phyloP scores from a whole-genome alignment of 768 basidiomycete genomes.

The Termitomyces sp. region DNA sequence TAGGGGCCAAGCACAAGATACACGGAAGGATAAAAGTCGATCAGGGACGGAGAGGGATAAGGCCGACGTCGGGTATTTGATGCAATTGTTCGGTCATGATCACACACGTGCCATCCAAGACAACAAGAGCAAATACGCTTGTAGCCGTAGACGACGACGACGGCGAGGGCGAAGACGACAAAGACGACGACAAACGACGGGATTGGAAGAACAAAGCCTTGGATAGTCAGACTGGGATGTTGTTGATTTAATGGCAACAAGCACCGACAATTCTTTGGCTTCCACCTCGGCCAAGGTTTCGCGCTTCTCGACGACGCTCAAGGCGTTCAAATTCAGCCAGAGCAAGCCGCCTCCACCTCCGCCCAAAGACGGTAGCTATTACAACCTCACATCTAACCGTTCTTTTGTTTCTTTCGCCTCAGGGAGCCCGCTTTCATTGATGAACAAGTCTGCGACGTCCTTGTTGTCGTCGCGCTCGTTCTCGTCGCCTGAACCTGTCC shows the following conservation, averaged over 20 bases:
- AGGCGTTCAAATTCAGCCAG: slow-evolving; percentile 26
- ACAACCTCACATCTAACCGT: slow-evolving; percentile 38
- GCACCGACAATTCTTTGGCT: slow-evolving; percentile 5
- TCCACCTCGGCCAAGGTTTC: slow-evolving; percentile 19
- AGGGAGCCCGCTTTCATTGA: background rate
- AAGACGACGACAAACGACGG: background rate
- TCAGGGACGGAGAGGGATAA: too few species aligned
- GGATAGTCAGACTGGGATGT: too few species aligned
- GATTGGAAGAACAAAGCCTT: too few species aligned
- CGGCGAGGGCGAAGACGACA: background rate
- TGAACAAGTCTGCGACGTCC: slow-evolving; percentile 28
- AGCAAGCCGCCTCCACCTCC: slow-evolving; percentile 41
- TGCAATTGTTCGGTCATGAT: too few species aligned
- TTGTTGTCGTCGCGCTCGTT: slow-evolving; percentile 22
- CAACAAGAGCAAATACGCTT: too few species aligned
- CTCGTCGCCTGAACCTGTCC: too few species aligned
- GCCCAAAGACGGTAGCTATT: slow-evolving; percentile 52
- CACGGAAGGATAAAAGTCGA: too few species aligned
- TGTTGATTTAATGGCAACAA: slow-evolving; percentile 17
- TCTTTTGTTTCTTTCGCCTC: slow-evolving; percentile 22
- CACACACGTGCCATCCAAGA: too few species aligned
- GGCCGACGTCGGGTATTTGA: too few species aligned
- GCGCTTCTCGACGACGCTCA: slow-evolving; percentile 26
- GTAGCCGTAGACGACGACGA: too few species aligned
- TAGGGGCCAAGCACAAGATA: too few species aligned